phyloP scores from a whole-genome alignment of 192 early-diverging fungal genomes.

The Coemansia sp. region DNA sequence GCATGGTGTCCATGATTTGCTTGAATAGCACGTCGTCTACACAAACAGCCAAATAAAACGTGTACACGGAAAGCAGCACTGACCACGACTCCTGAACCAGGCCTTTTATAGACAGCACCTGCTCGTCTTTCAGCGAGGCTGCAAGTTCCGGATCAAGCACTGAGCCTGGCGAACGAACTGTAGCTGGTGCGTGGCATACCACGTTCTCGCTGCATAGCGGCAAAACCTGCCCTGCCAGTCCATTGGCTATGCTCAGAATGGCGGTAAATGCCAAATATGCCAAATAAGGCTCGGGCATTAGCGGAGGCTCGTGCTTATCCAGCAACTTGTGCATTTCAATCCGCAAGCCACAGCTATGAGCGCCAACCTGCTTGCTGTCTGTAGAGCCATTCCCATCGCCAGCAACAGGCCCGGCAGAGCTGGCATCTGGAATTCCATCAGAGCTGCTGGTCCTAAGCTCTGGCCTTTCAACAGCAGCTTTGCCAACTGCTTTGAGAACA shows the following conservation, averaged over 20 bases:
- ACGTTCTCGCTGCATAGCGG: conserved; percentile 44
- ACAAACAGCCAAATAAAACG: conserved; percentile 70
- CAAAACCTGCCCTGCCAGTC: conserved; percentile 64
- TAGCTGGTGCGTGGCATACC: conserved; percentile 12
- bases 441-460: conserved; percentile 21
- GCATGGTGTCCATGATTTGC: conserved; percentile 65
- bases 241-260: conserved; percentile 68
- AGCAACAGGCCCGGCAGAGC: not conserved
- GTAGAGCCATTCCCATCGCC: not conserved
- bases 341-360: conserved; percentile 34
- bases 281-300: conserved; percentile 84
- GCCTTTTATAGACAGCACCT: conserved; percentile 53
- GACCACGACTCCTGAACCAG: conserved; percentile 84
- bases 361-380: conserved; percentile 24
- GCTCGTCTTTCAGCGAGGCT: not conserved
- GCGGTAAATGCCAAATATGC: conserved; percentile 74
- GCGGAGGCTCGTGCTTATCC: conserved; percentile 89
- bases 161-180: conserved; percentile 56
- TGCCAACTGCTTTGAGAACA: conserved; percentile 71
- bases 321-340: conserved; percentile 77
- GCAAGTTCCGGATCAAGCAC: conserved; percentile 51
- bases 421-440: conserved; percentile 22
- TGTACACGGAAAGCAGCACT: conserved; percentile 70
- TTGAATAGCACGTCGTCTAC: conserved; percentile 84
- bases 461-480: conserved; percentile 74